phyloP scores from a whole-genome alignment of 306 rosid species.

The Quercus agrifolia region DNA sequence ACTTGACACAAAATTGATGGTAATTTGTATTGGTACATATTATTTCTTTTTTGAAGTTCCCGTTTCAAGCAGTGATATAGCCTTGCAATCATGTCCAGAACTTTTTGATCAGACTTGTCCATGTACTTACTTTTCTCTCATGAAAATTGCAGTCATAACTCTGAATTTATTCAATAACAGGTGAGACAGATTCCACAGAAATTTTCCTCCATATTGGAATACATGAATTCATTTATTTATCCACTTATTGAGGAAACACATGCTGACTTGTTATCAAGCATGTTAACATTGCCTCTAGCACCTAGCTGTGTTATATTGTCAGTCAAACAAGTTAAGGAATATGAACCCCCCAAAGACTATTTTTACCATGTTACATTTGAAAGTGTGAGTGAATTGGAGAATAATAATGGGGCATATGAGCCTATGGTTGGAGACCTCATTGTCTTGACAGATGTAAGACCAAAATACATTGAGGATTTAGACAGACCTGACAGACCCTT shows the following conservation, averaged over 20 bases:
- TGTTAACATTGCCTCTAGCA: conserved; percentile 27
- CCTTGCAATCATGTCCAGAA: background rate
- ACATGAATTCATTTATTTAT: conserved; percentile 42
- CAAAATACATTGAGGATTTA: conserved; percentile 34
- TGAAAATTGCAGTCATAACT: background rate
- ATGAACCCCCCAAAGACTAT: conserved; percentile 8
- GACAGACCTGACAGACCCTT: conserved; percentile 17
- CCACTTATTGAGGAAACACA: conserved; percentile 58
- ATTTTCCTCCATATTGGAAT: conserved; percentile 32
- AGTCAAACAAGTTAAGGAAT: background rate
- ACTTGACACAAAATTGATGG: background rate
- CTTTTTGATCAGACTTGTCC: background rate
- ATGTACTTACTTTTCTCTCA: background rate
- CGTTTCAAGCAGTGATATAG: background rate
- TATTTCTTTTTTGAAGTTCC: no score
- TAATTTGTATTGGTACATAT: no score
- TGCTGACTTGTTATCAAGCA: conserved; percentile 37
- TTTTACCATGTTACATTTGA: conserved; percentile 15
- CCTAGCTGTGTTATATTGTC: conserved; percentile 30
- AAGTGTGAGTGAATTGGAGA: background rate
- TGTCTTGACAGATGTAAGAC: conserved; percentile 38
- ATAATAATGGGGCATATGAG: conserved; percentile 19
- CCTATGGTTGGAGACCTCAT: conserved; percentile 49
- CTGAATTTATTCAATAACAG: conserved; percentile 16
- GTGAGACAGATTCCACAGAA: conserved; percentile 41